Evolutionary conservation across 495 filamentous ascomycete species (phyloP), one percentile per base, ranked within the genome.

Genomic region (Penicillium angulare): DNA sequence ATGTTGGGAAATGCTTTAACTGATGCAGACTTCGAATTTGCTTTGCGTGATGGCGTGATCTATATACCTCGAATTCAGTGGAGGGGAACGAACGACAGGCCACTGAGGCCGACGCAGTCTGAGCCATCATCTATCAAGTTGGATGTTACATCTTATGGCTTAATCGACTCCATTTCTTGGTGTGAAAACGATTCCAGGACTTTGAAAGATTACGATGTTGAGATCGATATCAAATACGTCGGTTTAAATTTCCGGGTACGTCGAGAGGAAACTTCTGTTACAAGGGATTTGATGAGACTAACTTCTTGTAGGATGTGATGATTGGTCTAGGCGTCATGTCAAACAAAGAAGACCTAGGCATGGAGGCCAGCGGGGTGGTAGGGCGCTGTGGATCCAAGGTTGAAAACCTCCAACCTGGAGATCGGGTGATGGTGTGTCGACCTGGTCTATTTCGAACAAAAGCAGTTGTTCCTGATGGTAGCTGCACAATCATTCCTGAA

Each of bases 241-340:
- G 75, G 72, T 0, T 27, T 78, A 0, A 76, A 76, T 29, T 74
- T 75, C 46, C 66, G 61, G 39, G 73, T 74, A 38, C 26, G 69
- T 49, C 10, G 18, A 10, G 24, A 4, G 6, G n/a, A n/a, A n/a
- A n/a, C n/a, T n/a, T n/a, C n/a, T n/a, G n/a, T n/a, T n/a, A n/a
- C n/a, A n/a, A n/a, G n/a, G n/a, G n/a, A n/a, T n/a, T n/a, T n/a
- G n/a, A n/a, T n/a, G 2, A 22, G 26, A 12, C 47, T 50, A 17
- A 50, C 5, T 31, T 10, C 1, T 15, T 8, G 31, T 56, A 82
- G 64, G 72, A 75, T 48, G 53, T 71, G 15, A 51, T 71, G 21
- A 62, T 71, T 23, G 63, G 64, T 6, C 59, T 71, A 31, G 69
- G 63, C 1, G 54, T 70, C 6, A 47, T 73, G 4, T 52, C 42